phyloP scores from a whole-genome alignment of 2,329 filamentous ascomycete species.

The Fusarium falciforme region DNA sequence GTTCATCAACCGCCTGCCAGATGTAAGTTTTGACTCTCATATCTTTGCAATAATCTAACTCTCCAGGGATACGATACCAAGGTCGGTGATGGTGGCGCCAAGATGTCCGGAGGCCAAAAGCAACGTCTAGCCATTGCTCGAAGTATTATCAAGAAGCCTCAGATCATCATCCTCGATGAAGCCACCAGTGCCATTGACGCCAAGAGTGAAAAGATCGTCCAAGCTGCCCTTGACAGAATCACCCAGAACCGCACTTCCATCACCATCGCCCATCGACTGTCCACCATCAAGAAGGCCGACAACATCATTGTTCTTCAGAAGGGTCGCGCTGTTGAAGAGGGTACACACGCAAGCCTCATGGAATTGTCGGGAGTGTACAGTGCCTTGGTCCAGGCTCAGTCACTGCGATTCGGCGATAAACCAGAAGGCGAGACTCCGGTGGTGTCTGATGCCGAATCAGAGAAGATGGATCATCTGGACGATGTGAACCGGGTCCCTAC shows the following conservation, averaged over 20 bases:
- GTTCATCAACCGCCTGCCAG: constrained; percentile 63
- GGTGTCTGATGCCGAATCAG: background rate
- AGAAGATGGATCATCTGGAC: background rate
- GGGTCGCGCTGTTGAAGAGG: constrained; percentile 70
- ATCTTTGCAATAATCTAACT: constrained; percentile 23
- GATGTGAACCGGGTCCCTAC: background rate
- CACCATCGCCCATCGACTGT: constrained; percentile 72
- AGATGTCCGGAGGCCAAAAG: constrained; percentile 66
- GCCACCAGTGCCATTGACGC: constrained; percentile 68
- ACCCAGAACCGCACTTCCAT: constrained; percentile 68
- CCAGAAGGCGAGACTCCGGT: background rate
- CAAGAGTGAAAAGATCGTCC: constrained; percentile 55
- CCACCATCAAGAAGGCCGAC: constrained; percentile 71
- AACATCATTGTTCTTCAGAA: constrained; percentile 73
- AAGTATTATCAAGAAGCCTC: constrained; percentile 64
- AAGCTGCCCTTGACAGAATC: constrained; percentile 53
- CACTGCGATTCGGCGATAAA: constrained; percentile 3
- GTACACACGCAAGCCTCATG: constrained; percentile 70
- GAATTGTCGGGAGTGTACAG: constrained; percentile 48
- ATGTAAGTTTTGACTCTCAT: constrained; percentile 29
- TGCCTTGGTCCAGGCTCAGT: constrained; percentile 40
- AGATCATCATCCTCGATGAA: constrained; percentile 75
- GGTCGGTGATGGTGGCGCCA: constrained; percentile 67
- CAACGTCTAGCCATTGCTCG: constrained; percentile 68
- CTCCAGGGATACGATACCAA: constrained; percentile 57